Evolutionary conservation across 1,284 basidiomycete genomes (phyloP).

Genomic region (Boletus smithii): DNA sequence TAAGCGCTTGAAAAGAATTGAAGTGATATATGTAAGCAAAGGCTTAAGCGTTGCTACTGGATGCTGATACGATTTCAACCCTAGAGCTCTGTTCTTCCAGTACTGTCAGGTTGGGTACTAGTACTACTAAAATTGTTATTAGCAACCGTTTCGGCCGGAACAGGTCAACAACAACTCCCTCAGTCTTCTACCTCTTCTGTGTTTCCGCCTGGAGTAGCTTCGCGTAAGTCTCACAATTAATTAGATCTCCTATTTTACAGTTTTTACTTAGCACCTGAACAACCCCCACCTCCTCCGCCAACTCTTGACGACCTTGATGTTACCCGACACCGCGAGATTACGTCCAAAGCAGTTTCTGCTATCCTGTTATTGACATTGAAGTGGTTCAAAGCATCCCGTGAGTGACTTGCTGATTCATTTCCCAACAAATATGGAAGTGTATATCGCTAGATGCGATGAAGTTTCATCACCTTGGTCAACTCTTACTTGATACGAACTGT

Average conservation of each 20-base stretch:
- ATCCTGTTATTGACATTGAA: slow-evolving; percentile 89
- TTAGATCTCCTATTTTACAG: slow-evolving; percentile 3
- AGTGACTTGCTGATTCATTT: slow-evolving; percentile 32
- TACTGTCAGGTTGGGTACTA: slow-evolving; percentile 82
- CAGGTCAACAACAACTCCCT: slow-evolving; percentile 50
- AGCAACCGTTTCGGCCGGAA: slow-evolving; percentile 82
- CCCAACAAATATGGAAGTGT: slow-evolving; percentile 5
- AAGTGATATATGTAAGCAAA: slow-evolving; percentile 81
- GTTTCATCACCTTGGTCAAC: slow-evolving; percentile 94
- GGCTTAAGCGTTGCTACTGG: not conserved
- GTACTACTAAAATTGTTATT: slow-evolving; percentile 86
- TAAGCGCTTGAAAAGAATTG: slow-evolving; percentile 81
- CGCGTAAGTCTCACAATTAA: slow-evolving; percentile 47
- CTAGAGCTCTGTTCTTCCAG: slow-evolving; percentile 76
- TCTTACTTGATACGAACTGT: slow-evolving; percentile 94
- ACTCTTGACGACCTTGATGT: slow-evolving; percentile 95
- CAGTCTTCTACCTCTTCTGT: slow-evolving; percentile 60
- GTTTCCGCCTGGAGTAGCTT: slow-evolving; percentile 67
- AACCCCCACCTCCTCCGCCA: slow-evolving; percentile 64
- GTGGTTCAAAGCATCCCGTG: slow-evolving; percentile 98
- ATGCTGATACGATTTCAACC: slow-evolving; percentile 5
- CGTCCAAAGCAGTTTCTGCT: slow-evolving; percentile 94
- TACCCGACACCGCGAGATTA: slow-evolving; percentile 94
- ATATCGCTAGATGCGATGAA: slow-evolving; percentile 84
- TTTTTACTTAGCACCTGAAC: slow-evolving; percentile 50